Evolutionary conservation across 2,329 filamentous ascomycete genomes (phyloP).

Genomic region (Scolecobasidium constrictum): DNA sequence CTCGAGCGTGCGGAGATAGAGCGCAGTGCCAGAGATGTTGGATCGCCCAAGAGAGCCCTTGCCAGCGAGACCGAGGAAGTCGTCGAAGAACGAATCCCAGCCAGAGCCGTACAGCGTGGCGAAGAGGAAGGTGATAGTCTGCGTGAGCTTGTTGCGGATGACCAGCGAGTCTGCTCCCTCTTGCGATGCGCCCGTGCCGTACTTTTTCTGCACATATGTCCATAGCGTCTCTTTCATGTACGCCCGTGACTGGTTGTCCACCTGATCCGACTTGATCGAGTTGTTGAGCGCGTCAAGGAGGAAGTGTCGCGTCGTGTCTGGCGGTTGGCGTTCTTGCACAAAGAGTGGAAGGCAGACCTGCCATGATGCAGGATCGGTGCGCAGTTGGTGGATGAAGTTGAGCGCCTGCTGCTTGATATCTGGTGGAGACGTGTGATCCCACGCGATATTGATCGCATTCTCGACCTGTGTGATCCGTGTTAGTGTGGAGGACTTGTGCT

Average conservation of each 20-base stretch:
- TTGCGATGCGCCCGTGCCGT: conserved; percentile 44
- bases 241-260: conserved; percentile 61
- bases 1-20: conserved; percentile 80
- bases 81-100: conserved; percentile 86
- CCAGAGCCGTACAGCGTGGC: conserved; percentile 72
- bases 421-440: conserved; percentile 66
- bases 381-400: conserved; percentile 66
- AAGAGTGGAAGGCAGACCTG: conserved; percentile 83
- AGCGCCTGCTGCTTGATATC: conserved; percentile 71
- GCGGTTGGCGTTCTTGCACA: conserved; percentile 60
- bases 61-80: conserved; percentile 69
- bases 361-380: conserved; percentile 76
- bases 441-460: conserved; percentile 91
- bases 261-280: conserved; percentile 68
- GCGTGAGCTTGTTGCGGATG: conserved; percentile 94
- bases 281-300: conserved; percentile 90
- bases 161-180: conserved; percentile 56
- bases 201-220: conserved; percentile 67
- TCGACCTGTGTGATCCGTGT: conserved; percentile 52
- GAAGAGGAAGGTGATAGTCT: conserved; percentile 91
- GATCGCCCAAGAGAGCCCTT: conserved; percentile 41
- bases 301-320: conserved; percentile 79
- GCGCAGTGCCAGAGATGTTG: conserved; percentile 64
- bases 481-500: not conserved
- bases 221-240: conserved; percentile 74